Base-by-base conservation (phyloP, 768 basidiomycete genomes). In the Fomitopsis pulvina region DNA sequence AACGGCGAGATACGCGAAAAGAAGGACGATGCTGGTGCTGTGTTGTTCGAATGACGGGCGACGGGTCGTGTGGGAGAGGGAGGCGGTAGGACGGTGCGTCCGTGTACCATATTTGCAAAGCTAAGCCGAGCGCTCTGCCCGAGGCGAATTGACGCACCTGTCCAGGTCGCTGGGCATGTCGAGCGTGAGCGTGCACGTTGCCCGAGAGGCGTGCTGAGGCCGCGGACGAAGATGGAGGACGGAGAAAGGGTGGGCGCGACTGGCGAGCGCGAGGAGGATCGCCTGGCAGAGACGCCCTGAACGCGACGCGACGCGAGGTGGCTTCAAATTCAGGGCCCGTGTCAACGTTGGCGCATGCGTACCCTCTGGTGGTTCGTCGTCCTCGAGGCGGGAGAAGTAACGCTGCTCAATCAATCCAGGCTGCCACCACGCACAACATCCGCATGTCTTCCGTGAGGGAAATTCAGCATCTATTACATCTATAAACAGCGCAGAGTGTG, bases 121-220 rank as follows among this genome's bases (percentile, higher is more conserved):
- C n/a, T n/a, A n/a, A n/a, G n/a, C n/a, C n/a, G 25, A 28, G 44
- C 11, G 27, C 9, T 26, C 4, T 20, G 25, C 20, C 41, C 20
- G 6, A 18, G 34, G 7, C 14, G 10, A 22, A 60, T 29, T 50
- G 57, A 65, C 75, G 68, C 62, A 78, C 78, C 72, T 74, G 65
- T 80, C 78, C 50, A 80, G 68, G 59, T 79, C 78, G 54, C 78
- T 79, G 29, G 77, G 71, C 78, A 79, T 76, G 45, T 18, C 32
- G 9, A 34, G 10, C 32, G n/a, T n/a, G n/a, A n/a, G n/a, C n/a
- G n/a, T n/a, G n/a, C n/a, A n/a, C n/a, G n/a, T n/a, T 34, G 10
- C 9, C 32, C 32, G 32, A 34, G 32, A 34, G n/a, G n/a, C 20
- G 20, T 21, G 40, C 10, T 10, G 21, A 41, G 10, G 20, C 40